Base-by-base conservation (phyloP, 73 alveolate species). In the Strombidium stylifer region DNA sequence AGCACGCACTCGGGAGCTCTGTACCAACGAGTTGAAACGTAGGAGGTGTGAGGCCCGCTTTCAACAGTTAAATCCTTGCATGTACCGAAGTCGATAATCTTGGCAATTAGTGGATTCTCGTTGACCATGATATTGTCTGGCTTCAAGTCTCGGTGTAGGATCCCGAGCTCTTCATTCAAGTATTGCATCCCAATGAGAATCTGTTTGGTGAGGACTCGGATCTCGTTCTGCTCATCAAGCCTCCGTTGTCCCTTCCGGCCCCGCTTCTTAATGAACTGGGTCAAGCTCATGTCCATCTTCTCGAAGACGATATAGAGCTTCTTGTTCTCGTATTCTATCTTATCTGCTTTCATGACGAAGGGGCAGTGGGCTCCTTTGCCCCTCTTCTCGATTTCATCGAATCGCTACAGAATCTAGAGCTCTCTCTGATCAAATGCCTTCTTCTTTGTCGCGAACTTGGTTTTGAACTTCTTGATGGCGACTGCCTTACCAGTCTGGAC, bases 21-120 rank as follows among this genome's bases (percentile, higher is more conserved):
- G 58, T 88, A 88, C 93, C 97, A 88, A 50, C 97, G 52, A 25
- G 97, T 88, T 1, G 97, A 83, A 0, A 88, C 97, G 58, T 88
- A 88, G 50, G 75, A 67, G 11, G 97, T 88, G 71, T 53, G 72
- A 19, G 82, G 84, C 31, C 62, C 65, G 3, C 53, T 53, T 37
- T 67, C 66, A 50, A 53, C 66, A 15, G 35, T 39, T 15, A 74
- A 44, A 31, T 78, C 69, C 46, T 81, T 87, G 18, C 82, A 93
- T 34, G 85, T 73, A 7, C 96, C 96, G 37, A 87, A 75, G 65
- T 87, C 93, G 32, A 85, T 75, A 36, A 88, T 42, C 56, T 88
- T 88, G 50, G 76, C 72, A 18, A 69, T 58, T 45, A 47, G 55
- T 34, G 72, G n/a, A 5, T 54, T 54, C 21, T 10, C 14, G 39